These are phyloP conservation scores for Chaetoceros muelleri DNA, from an alignment of 108 stramenopile species.

Conservation along the genomic window DNA sequence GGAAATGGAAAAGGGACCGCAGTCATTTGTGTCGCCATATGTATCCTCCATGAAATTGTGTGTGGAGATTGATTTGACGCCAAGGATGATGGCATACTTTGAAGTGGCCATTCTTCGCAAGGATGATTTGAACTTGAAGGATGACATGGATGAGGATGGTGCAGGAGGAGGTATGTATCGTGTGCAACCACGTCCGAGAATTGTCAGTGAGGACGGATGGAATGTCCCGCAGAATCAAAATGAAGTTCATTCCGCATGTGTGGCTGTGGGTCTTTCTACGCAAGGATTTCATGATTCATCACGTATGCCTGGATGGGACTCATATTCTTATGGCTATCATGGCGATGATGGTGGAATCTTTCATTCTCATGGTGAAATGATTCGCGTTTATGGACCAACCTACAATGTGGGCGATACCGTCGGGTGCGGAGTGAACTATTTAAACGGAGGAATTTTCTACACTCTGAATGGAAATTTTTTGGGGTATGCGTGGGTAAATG, in stretches of 20 bases:
- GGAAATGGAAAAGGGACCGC: constrained; percentile 6
- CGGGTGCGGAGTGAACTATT: constrained; percentile 77
- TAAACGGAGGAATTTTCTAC: constrained; percentile 50
- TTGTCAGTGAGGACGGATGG: background rate
- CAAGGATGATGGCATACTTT: constrained; percentile 54
- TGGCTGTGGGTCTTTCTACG: constrained; percentile 62
- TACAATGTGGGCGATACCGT: constrained; percentile 78
- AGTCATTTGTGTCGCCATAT: constrained; percentile 43
- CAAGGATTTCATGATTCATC: constrained; percentile 23
- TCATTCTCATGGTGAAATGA: constrained; percentile 56
- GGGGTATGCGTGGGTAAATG: constrained; percentile 59
- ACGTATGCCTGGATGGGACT: constrained; percentile 84
- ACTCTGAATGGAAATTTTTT: constrained; percentile 75
- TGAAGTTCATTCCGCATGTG: constrained; percentile 30
- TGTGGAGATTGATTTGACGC: constrained; percentile 38
- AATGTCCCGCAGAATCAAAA: constrained; percentile 1
- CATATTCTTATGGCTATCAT: constrained; percentile 61
- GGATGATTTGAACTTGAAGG: background rate
- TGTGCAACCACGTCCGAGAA: background rate
- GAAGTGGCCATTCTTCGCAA: constrained; percentile 52
- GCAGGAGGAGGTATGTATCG: background rate
- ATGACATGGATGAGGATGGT: constrained; percentile 1
- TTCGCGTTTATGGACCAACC: constrained; percentile 44
- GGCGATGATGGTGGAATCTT: constrained; percentile 79
- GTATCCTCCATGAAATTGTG: background rate